These are phyloP conservation scores for Chloromonas sp. DNA, from an alignment of 163 green algal species.

Conservation along the genomic window DNA sequence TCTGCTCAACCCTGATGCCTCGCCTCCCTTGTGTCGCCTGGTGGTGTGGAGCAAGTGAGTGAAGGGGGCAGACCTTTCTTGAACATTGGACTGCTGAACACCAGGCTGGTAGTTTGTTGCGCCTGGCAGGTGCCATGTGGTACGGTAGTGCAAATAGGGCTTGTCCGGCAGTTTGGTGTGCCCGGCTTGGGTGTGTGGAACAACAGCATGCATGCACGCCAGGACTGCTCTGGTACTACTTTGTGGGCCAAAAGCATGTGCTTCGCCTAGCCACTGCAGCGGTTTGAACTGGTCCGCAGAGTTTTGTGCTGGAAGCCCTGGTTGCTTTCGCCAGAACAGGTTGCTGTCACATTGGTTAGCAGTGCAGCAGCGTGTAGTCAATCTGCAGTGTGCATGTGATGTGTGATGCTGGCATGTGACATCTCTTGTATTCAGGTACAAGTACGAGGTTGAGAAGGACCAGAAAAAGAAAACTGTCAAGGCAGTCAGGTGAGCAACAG, in stretches of 20 bases:
- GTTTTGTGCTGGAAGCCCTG: too few relatives aligned
- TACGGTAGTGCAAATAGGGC: too few relatives aligned
- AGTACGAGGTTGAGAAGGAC: slow-evolving; percentile 79
- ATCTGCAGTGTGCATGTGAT: not conserved
- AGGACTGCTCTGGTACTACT: too few relatives aligned
- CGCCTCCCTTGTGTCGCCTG: slow-evolving; percentile 55
- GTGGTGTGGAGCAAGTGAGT: slow-evolving; percentile 18
- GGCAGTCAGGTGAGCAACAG: slow-evolving; percentile 24
- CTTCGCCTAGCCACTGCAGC: not conserved
- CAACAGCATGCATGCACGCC: too few relatives aligned
- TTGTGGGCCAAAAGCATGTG: too few relatives aligned
- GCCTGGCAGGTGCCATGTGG: too few relatives aligned
- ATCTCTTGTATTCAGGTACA: slow-evolving; percentile 40
- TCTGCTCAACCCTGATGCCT: slow-evolving; percentile 58
- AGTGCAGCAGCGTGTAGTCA: not conserved
- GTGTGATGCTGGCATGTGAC: not conserved
- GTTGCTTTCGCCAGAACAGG: too few relatives aligned
- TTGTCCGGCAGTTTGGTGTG: too few relatives aligned
- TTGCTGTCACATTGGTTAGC: too few relatives aligned
- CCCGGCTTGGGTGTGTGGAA: too few relatives aligned
- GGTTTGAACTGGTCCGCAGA: not conserved
- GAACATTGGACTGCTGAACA: too few relatives aligned
- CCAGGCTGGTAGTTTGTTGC: too few relatives aligned
- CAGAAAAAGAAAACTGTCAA: slow-evolving; percentile 68
- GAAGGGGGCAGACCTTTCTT: not conserved